Percentiles rank a stretch among this genome's conserved stretches.
Evolutionary conservation across 306 rosid species (phyloP).

Genomic region (Malus sylvestris): DNA sequence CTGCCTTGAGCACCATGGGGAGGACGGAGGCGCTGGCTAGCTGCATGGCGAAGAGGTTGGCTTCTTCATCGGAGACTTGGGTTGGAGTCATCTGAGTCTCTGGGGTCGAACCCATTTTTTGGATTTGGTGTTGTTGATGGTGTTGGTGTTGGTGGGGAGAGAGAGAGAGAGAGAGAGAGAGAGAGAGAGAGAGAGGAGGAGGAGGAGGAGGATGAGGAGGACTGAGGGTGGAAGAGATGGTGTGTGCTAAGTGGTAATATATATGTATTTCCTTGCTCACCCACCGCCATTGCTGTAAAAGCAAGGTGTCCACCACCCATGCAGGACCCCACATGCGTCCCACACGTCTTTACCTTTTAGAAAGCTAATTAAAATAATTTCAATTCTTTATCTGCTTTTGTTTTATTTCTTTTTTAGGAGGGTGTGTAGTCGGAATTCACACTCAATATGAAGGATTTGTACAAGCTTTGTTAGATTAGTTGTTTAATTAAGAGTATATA

Average conservation of each 20-base stretch:
- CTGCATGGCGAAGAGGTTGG: constrained; percentile 88
- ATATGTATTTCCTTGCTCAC: neutral
- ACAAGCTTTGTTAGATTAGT: neutral
- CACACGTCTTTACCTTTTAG: neutral
- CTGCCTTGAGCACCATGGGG: constrained; percentile 79
- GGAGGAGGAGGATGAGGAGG: neutral
- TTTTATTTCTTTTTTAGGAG: too few relatives aligned
- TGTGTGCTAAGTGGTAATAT: neutral
- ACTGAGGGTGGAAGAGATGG: neutral
- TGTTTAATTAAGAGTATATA: too few relatives aligned
- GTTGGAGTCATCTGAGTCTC: constrained; percentile 80
- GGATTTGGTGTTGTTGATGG: neutral
- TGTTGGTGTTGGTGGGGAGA: neutral
- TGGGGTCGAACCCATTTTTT: constrained; percentile 50
- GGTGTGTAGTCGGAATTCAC: too few relatives aligned
- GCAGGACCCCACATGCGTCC: neutral
- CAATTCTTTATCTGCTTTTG: too few relatives aligned
- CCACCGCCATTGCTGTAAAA: too few relatives aligned
- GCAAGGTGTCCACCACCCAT: neutral
- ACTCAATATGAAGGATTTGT: too few relatives aligned
- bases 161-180: neutral
- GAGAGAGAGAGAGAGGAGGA: too few relatives aligned
- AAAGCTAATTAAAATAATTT: too few relatives aligned
- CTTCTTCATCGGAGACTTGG: constrained; percentile 70
- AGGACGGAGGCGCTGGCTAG: constrained; percentile 75